Conservation (phyloP, 805 yeast genomes). For the Wickerhamiella allomyrinae region DNA sequence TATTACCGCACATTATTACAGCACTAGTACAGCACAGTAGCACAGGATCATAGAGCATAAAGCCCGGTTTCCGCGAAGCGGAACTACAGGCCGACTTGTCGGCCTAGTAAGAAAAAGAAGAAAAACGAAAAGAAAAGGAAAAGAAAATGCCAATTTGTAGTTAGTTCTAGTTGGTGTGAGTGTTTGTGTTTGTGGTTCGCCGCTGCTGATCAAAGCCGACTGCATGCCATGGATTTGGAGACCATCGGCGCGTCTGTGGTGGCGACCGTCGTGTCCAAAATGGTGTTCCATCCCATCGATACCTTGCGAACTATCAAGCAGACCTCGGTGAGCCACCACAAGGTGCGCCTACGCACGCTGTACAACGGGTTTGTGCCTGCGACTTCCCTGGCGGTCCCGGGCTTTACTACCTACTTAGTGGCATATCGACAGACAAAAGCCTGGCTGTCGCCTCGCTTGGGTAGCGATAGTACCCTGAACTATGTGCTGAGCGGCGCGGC, state of each 20-base stretch:
- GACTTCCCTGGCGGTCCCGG: constrained; percentile 29
- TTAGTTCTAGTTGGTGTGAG: no score
- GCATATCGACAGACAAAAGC: constrained; percentile 28
- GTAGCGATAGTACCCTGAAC: constrained; percentile 23
- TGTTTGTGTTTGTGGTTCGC: no score
- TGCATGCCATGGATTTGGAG: constrained; percentile 22
- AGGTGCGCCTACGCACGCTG: constrained; percentile 26
- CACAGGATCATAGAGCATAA: no score
- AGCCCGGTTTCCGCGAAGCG: no score
- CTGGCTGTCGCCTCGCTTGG: constrained; percentile 25
- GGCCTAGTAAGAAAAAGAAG: no score
- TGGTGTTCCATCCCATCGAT: constrained; percentile 31
- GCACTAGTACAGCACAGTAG: no score
- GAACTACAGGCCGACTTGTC: no score
- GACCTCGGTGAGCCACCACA: constrained; percentile 24
- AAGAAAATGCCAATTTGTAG: no score
- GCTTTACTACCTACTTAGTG: constrained; percentile 29
- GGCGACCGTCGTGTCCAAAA: constrained; percentile 25
- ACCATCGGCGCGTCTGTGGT: constrained; percentile 29
- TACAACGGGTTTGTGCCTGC: constrained; percentile 30
- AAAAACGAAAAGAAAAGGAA: no score
- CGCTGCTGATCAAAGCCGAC: not conserved
- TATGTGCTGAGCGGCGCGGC: constrained; percentile 27
- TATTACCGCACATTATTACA: no score
- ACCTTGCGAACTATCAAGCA: constrained; percentile 30